Evolutionary conservation across 441 rosid species (phyloP).

Genomic region (Corymbia citriodora): DNA sequence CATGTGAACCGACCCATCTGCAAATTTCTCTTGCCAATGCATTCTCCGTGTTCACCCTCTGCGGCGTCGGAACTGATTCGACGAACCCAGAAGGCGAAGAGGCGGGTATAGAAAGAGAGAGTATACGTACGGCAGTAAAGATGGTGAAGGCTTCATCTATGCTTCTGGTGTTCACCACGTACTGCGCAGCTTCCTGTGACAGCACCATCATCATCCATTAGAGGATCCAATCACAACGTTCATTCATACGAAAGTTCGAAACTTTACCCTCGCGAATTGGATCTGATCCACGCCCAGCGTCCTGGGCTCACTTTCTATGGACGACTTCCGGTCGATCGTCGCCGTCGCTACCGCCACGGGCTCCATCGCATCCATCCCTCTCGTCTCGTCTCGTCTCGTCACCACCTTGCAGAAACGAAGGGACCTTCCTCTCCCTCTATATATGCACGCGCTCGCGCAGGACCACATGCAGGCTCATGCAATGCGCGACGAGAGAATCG

Average conservation of each 20-base stretch:
- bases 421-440: background rate
- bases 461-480: background rate
- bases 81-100: background rate
- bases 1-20: background rate
- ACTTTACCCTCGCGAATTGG: constrained; percentile 37
- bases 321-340: constrained; percentile 29
- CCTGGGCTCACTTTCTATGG: constrained; percentile 45
- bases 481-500: background rate
- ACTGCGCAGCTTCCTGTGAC: constrained; percentile 39
- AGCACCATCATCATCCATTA: background rate
- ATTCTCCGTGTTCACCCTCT: background rate
- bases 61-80: background rate
- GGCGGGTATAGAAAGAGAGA: background rate
- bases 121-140: constrained; percentile 28
- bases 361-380: constrained; percentile 6
- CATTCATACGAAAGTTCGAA: background rate
- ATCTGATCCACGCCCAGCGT: constrained; percentile 33
- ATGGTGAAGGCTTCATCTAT: constrained; percentile 37
- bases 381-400: background rate
- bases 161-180: constrained; percentile 30
- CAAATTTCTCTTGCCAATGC: background rate
- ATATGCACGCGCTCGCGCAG: background rate
- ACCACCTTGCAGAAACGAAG: background rate
- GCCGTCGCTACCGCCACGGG: background rate
- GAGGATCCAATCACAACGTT: background rate